These are phyloP conservation scores for Rossbeevera mucosa DNA, from an alignment of 768 basidiomycete species.

Conservation along the genomic window DNA sequence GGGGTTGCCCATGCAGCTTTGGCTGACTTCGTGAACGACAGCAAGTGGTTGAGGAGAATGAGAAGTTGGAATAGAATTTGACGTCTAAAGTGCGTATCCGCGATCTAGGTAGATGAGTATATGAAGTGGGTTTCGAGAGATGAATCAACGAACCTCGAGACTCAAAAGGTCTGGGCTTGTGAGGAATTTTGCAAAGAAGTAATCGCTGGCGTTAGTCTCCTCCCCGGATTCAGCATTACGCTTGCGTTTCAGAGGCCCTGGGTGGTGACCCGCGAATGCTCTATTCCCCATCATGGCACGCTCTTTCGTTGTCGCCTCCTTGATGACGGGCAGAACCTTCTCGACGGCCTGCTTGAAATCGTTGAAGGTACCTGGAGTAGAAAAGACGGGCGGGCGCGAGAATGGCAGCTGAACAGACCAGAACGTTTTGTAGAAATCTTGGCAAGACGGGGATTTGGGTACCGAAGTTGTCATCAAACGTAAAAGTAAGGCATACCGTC, in stretches of 20 bases:
- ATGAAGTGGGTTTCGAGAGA: constrained; percentile 5
- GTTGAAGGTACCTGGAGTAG: constrained; percentile 48
- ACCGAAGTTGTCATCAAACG: background rate
- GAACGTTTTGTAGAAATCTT: constrained; percentile 83
- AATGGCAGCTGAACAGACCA: constrained; percentile 87
- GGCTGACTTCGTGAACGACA: constrained; percentile 64
- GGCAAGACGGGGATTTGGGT: constrained; percentile 4
- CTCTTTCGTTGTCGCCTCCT: constrained; percentile 84
- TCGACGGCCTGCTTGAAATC: constrained; percentile 68
- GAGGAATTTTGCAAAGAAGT: constrained; percentile 92
- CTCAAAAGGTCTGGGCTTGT: constrained; percentile 84
- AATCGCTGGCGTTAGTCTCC: constrained; percentile 52
- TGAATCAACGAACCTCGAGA: constrained; percentile 60
- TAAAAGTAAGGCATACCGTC: constrained; percentile 43
- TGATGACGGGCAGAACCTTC: constrained; percentile 72
- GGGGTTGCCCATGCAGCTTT: constrained; percentile 58
- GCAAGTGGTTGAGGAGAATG: constrained; percentile 71
- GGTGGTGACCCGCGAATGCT: constrained; percentile 34
- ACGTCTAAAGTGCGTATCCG: constrained; percentile 88
- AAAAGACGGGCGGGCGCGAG: constrained; percentile 73
- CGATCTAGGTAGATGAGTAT: constrained; percentile 49
- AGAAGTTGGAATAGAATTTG: constrained; percentile 86
- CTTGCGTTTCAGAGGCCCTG: constrained; percentile 52
- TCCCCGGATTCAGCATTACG: constrained; percentile 58
- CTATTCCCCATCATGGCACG: constrained; percentile 83